A percentile compares a stretch with the other conserved stretches of the same genome.
phyloP scores from a whole-genome alignment of 768 basidiomycete genomes.

The Asterophora parasitica region DNA sequence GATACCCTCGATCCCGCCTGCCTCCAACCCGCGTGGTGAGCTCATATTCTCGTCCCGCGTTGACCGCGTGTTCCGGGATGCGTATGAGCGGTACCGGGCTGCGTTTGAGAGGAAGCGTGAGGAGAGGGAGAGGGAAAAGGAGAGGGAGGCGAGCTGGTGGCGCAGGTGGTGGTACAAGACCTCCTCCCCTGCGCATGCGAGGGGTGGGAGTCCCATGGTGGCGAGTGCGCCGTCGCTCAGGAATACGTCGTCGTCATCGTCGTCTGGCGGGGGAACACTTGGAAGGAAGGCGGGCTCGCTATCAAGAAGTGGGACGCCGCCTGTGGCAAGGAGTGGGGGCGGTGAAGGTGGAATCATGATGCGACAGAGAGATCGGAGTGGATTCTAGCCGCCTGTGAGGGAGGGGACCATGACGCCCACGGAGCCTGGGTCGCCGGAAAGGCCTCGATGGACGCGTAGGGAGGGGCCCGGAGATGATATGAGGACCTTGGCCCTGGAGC shows the following conservation, averaged over 20 bases:
- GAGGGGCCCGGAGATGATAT: constrained; percentile 14
- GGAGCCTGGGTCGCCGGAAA: not conserved
- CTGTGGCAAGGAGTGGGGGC: constrained; percentile 15
- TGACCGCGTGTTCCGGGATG: constrained; percentile 75
- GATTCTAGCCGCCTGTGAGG: constrained; percentile 2
- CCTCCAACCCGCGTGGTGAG: constrained; percentile 89
- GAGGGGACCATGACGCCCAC: not conserved
- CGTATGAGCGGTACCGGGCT: constrained; percentile 87
- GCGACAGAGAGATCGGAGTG: constrained; percentile 22
- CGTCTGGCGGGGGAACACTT: constrained; percentile 2
- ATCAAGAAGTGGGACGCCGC: constrained; percentile 35
- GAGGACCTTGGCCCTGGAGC: constrained; percentile 20
- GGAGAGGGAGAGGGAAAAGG: constrained; percentile 57
- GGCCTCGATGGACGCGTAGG: not conserved
- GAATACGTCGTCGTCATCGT: constrained; percentile 22
- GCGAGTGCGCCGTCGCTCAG: constrained; percentile 19
- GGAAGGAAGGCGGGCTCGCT: constrained; percentile 24
- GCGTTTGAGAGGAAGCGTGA: constrained; percentile 79
- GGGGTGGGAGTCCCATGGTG: constrained; percentile 2
- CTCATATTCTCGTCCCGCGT: constrained; percentile 93
- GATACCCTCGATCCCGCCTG: constrained; percentile 82
- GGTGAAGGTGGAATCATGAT: constrained; percentile 21
- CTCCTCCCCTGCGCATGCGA: not conserved
- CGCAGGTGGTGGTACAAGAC: constrained; percentile 23
- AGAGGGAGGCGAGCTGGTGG: constrained; percentile 31